Base-by-base conservation (phyloP, 441 rosid species). In the Biscutella auriculata region DNA sequence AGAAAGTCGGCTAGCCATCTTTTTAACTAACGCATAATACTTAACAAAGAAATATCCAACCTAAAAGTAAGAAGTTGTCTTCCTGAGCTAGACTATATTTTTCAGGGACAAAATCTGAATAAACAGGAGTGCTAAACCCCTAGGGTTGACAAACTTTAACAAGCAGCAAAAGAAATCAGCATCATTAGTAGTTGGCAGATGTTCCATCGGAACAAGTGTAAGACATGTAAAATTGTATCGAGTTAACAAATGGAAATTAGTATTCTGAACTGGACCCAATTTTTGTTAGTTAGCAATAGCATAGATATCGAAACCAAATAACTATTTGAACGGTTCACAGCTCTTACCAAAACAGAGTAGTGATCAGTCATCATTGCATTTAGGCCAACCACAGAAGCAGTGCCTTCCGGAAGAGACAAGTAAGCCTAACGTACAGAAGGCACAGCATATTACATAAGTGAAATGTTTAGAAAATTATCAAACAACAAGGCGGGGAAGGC, bases 361-460 rank as follows among this genome's bases (percentile, higher is more conserved):
- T 79, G 82, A 72, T 79, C 87, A 14, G 84, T 82, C 87, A 79
- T 82, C 87, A 77, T 79, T 12, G 87, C 87, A 65, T 54, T 72
- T 16, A 82, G 73, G 42, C 87, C 87, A 69, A 77, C 79, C 54
- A 75, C 79, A 25, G 87, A 82, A 67, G 82, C 82, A 59, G 80
- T 77, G 57, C 87, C 87, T 60, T 82, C 87, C 16, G 87, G 87
- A 71, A 82, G 87, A 67, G 87, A 82, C 70, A 82, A 73, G 68
- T 79, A 82, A 19, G 87, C 87, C 87, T 82, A 77, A 65, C 51
- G 65, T 41, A 51, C 58, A 60, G 19, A 40, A 41, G 60, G 32
- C 29, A 19, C 35, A 43, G n/a, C n/a, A n/a, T n/a, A n/a, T n/a
- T n/a, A 51, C 11, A 51, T 53, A 63, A 37, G 66, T 52, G 37